Conservation (phyloP, 495 filamentous ascomycete species). For the Annulohypoxylon maeteangense region DNA sequence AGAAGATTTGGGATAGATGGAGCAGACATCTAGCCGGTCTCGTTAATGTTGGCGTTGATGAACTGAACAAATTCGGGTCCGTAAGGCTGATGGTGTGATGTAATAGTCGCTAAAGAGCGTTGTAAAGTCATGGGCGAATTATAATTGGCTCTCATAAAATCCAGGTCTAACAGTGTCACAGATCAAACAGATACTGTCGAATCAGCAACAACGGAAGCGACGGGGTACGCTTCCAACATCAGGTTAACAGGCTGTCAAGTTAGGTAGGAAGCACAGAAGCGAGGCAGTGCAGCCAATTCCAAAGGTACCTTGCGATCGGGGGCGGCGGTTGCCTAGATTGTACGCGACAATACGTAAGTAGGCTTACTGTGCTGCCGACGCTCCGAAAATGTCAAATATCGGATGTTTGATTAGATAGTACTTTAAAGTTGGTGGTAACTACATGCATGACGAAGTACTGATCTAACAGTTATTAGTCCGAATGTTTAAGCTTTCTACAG, state of each 20-base stretch:
- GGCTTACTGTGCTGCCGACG: conserved; percentile 26
- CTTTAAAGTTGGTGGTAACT: background rate
- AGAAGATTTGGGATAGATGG: conserved; percentile 81
- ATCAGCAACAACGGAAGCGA: conserved; percentile 18
- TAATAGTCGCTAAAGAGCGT: background rate
- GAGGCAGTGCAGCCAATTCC: conserved; percentile 39
- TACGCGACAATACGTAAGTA: background rate
- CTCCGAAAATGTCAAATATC: conserved; percentile 22
- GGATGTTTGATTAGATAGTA: background rate
- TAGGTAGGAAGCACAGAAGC: background rate
- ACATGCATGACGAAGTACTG: background rate
- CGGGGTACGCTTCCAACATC: background rate
- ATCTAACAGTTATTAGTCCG: conserved; percentile 14
- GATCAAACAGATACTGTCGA: conserved; percentile 16
- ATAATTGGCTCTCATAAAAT: conserved; percentile 20
- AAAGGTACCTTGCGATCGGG: conserved; percentile 23
- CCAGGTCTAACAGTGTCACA: conserved; percentile 8
- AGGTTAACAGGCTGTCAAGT: background rate
- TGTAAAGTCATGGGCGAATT: conserved; percentile 8
- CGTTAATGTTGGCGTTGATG: conserved; percentile 7
- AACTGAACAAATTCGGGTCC: background rate
- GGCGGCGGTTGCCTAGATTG: conserved; percentile 32
- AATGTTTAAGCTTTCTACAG: background rate
- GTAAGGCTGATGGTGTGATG: conserved; percentile 20
- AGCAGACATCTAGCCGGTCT: conserved; percentile 66